phyloP scores from a whole-genome alignment of 345 rosid genomes.

The Fremontodendron californicum region DNA sequence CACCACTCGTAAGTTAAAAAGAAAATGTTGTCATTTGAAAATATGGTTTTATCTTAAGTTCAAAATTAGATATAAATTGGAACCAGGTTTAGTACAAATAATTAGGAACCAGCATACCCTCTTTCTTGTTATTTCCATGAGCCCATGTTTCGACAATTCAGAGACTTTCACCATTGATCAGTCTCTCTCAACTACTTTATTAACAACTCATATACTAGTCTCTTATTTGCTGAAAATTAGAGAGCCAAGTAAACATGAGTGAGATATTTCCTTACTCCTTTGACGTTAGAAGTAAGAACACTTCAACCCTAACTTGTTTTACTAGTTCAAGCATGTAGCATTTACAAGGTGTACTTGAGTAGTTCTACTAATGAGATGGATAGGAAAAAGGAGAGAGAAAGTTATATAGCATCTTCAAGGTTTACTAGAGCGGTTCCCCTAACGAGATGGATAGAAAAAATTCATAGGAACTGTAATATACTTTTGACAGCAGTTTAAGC shows the following conservation, averaged over 20 bases:
- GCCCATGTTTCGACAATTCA: slow-evolving; percentile 90
- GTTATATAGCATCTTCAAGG: neutral
- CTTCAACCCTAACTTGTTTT: neutral
- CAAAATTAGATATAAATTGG: neutral
- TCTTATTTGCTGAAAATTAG: slow-evolving; percentile 71
- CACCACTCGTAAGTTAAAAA: neutral
- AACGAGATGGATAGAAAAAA: neutral
- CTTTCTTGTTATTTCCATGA: slow-evolving; percentile 97
- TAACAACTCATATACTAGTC: slow-evolving; percentile 90
- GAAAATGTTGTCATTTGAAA: neutral
- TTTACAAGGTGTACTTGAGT: neutral
- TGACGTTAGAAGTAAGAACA: neutral
- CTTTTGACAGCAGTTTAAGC: neutral
- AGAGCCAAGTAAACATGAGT: slow-evolving; percentile 11
- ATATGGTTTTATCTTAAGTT: neutral
- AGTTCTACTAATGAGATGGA: neutral
- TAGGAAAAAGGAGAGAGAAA: neutral
- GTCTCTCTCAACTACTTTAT: slow-evolving; percentile 85
- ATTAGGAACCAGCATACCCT: slow-evolving; percentile 51
- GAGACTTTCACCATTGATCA: slow-evolving; percentile 87
- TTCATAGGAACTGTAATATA: neutral
- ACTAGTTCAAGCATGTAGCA: slow-evolving; percentile 1
- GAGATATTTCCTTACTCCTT: slow-evolving; percentile 1
- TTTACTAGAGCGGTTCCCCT: neutral
- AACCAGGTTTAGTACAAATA: neutral